Percentiles rank a stretch among this genome's conserved stretches.
Evolutionary conservation across 2,329 filamentous ascomycete genomes (phyloP).

Genomic region (Neospermospora avenae): DNA sequence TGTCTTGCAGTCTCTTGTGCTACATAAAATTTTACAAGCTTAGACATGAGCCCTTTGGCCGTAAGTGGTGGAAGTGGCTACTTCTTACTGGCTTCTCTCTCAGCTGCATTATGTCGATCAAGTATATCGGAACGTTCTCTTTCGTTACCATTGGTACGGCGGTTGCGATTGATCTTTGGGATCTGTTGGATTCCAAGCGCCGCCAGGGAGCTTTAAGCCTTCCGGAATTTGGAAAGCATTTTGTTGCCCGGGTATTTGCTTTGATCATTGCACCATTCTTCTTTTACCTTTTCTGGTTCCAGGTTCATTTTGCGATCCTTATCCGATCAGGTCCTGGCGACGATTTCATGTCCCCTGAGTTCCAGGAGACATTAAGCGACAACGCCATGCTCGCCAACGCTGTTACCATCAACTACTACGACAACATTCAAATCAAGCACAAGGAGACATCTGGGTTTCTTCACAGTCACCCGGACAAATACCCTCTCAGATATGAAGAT

Average conservation of each 20-base stretch:
- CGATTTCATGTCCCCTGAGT: conserved; percentile 98
- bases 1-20: conserved; percentile 89
- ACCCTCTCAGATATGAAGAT: conserved; percentile 94
- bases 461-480: conserved; percentile 85
- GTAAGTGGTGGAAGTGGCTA: conserved; percentile 99
- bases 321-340: conserved; percentile 88
- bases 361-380: conserved; percentile 95
- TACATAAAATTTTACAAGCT: conserved; percentile 99
- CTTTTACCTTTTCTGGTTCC: conserved; percentile 99
- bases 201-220: conserved; percentile 77
- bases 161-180: conserved; percentile 93
- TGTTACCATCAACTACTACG: conserved; percentile 84
- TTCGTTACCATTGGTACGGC: conserved; percentile 96
- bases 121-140: conserved; percentile 95
- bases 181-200: conserved; percentile 84
- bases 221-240: conserved; percentile 81
- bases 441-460: conserved; percentile 97
- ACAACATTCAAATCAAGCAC: conserved; percentile 82
- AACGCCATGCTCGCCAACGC: conserved; percentile 89
- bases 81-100: conserved; percentile 90
- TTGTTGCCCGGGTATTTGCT: conserved; percentile 79
- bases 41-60: conserved; percentile 80
- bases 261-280: conserved; percentile 90
- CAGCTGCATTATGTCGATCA: conserved; percentile 97
- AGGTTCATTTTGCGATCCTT: conserved; percentile 94